Conservation (phyloP, 106 monocot genomes). For the Dioscorea zingiberensis region DNA sequence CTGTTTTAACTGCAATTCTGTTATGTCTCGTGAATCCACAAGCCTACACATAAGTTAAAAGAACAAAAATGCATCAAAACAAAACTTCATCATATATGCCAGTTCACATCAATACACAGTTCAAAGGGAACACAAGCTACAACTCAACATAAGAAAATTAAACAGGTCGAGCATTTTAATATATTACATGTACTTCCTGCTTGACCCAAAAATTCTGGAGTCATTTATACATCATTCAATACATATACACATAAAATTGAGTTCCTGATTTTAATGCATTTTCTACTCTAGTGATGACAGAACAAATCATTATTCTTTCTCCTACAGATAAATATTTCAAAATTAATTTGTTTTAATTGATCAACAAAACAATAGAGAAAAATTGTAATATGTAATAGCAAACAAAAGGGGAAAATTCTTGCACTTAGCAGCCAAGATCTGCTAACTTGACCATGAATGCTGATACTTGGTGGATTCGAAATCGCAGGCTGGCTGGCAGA, state of each 20-base stretch:
- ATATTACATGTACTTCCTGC: too few species aligned
- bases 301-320: not conserved
- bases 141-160: not conserved
- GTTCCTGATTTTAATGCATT: not conserved
- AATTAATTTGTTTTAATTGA: too few species aligned
- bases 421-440: slow-evolving; percentile 58
- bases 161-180: not conserved
- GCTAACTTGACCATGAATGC: slow-evolving; percentile 56
- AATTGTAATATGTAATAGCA: not conserved
- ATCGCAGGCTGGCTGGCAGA: slow-evolving; percentile 13
- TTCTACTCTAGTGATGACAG: not conserved
- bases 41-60: slow-evolving; percentile 34
- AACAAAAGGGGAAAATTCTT: slow-evolving; percentile 12
- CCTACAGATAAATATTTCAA: too few species aligned
- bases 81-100: not conserved
- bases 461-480: slow-evolving; percentile 35
- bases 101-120: not conserved
- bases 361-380: not conserved
- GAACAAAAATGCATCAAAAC: not conserved
- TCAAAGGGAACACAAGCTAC: not conserved
- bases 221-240: not conserved
- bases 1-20: slow-evolving; percentile 58
- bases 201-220: too few species aligned
- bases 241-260: not conserved
- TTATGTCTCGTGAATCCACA: slow-evolving; percentile 74